phyloP scores from a whole-genome alignment of 805 yeast species.

The Lachancea kluyveri region DNA sequence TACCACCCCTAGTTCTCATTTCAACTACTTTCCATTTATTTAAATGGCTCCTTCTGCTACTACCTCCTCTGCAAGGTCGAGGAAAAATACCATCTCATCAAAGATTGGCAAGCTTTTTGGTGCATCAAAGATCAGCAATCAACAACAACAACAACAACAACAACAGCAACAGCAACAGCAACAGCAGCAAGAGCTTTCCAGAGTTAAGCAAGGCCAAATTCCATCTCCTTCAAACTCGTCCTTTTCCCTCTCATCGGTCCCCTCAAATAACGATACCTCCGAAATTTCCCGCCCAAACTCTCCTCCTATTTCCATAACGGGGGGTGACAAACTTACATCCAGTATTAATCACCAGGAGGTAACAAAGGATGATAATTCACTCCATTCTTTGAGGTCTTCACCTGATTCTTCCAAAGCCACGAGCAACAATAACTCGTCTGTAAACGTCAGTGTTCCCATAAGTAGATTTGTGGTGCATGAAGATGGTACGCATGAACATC shows the following conservation, averaged over 20 bases:
- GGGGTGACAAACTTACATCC: slow-evolving; percentile 1
- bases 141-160: slow-evolving; percentile 12
- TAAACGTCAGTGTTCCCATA: neutral
- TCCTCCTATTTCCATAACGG: slow-evolving; percentile 6
- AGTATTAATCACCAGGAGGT: neutral
- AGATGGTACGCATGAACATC: slow-evolving; percentile 77
- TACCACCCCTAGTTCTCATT: too few species aligned
- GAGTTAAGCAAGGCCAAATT: slow-evolving; percentile 3
- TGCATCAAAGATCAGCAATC: too few species aligned
- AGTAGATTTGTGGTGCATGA: slow-evolving; percentile 49
- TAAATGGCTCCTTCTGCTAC: neutral
- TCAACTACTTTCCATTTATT: neutral
- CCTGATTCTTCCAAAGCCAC: slow-evolving; percentile 2
- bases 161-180: slow-evolving; percentile 9
- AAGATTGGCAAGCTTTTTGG: slow-evolving; percentile 12
- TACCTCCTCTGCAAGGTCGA: slow-evolving; percentile 2
- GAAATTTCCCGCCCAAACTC: slow-evolving; percentile 7
- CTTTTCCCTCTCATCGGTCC: slow-evolving; percentile 5
- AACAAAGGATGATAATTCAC: slow-evolving; percentile 4
- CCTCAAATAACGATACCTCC: slow-evolving; percentile 2
- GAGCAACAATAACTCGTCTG: slow-evolving; percentile 3
- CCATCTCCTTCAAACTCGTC: slow-evolving; percentile 8
- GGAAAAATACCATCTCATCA: slow-evolving; percentile 8
- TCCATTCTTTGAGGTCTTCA: slow-evolving; percentile 1
- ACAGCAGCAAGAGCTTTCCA: slow-evolving; percentile 1